Conservation (phyloP, 257 asterid genomes). For the Solanum medicagineum region DNA sequence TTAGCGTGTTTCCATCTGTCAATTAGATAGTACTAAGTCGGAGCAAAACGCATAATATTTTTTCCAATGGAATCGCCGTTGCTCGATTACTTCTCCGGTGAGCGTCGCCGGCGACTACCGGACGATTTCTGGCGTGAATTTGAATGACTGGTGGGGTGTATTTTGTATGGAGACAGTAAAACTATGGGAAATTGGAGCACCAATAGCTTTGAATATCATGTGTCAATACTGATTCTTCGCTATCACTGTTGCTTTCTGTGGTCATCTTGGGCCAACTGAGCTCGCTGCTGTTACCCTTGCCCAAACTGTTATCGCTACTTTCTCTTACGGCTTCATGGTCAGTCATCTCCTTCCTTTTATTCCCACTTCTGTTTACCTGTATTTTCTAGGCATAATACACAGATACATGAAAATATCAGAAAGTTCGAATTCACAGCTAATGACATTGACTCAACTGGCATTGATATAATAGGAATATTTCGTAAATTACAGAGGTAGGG, state of each 20-base stretch:
- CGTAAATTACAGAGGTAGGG: no score
- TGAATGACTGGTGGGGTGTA: slow-evolving; percentile 28
- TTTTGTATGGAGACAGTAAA: slow-evolving; percentile 45
- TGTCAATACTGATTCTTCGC: slow-evolving; percentile 41
- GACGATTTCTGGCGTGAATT: slow-evolving; percentile 14
- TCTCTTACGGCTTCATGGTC: slow-evolving; percentile 37
- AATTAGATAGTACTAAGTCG: neutral
- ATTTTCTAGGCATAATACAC: no score
- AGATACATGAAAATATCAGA: no score
- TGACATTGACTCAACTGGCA: no score
- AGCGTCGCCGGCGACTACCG: slow-evolving; percentile 27
- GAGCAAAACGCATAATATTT: neutral
- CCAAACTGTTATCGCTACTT: slow-evolving; percentile 39
- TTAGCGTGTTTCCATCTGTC: no score
- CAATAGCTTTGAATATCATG: slow-evolving; percentile 53
- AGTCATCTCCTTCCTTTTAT: no score
- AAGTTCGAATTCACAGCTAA: no score
- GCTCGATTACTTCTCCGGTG: slow-evolving; percentile 10
- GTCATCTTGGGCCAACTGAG: slow-evolving; percentile 56
- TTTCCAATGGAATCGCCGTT: slow-evolving; percentile 39
- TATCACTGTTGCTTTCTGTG: slow-evolving; percentile 47
- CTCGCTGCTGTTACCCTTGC: slow-evolving; percentile 67
- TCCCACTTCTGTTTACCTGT: no score
- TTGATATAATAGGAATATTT: no score
- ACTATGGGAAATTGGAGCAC: slow-evolving; percentile 56